Conservation (phyloP, 176 grass and related monocot species). For the Poa annua region DNA sequence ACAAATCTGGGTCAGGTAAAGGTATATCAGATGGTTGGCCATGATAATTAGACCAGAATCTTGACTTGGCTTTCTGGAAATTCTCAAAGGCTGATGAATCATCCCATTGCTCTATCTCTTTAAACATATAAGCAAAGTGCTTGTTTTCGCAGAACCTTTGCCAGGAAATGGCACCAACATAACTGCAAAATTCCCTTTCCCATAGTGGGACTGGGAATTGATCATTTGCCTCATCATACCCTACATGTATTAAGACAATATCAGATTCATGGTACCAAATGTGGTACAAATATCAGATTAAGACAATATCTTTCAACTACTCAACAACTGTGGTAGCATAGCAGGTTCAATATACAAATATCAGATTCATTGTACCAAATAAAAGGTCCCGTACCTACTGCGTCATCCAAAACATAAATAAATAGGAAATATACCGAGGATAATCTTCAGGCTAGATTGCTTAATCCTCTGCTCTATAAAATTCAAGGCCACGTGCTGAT, state of each 20-base stretch:
- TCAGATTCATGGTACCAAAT: conserved; percentile 25
- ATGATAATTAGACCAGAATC: conserved; percentile 48
- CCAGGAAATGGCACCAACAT: conserved; percentile 52
- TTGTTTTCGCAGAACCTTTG: conserved; percentile 54
- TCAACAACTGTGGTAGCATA: too few species aligned
- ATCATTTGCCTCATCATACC: neutral
- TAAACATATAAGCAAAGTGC: conserved; percentile 31
- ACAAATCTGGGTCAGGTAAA: conserved; percentile 40
- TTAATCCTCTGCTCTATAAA: neutral
- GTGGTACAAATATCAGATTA: too few species aligned
- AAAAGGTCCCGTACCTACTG: neutral
- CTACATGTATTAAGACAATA: conserved; percentile 30
- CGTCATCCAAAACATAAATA: conserved; percentile 31
- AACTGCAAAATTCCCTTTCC: conserved; percentile 64
- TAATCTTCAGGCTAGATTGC: neutral
- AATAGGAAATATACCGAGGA: conserved; percentile 3
- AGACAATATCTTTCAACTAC: too few species aligned
- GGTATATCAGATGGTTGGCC: conserved; percentile 45
- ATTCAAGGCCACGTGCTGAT: neutral
- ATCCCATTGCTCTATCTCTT: conserved; percentile 53
- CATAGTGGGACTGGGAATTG: conserved; percentile 50
- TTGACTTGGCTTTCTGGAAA: conserved; percentile 49
- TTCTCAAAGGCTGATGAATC: conserved; percentile 49
- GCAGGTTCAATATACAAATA: too few species aligned
- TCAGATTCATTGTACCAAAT: too few species aligned